Evolutionary conservation across 768 basidiomycete species (phyloP).

Genomic region (Phaffia tasmanica): DNA sequence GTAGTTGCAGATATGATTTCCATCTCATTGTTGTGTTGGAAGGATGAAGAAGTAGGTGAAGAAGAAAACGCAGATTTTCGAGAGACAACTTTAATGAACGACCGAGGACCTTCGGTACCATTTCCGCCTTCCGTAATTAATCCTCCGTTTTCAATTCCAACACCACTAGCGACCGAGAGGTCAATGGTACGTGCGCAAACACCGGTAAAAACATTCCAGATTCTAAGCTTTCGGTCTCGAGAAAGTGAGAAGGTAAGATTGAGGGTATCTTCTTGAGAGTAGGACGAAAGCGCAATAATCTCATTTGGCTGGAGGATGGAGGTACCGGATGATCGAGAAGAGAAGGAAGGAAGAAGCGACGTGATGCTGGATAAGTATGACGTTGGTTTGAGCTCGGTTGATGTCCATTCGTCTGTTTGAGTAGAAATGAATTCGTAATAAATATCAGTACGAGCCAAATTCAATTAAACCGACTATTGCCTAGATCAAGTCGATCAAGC

Average conservation of each 20-base stretch:
- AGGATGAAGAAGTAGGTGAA: slow-evolving; percentile 42
- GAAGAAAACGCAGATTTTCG: slow-evolving; percentile 55
- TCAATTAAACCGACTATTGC: slow-evolving; percentile 16
- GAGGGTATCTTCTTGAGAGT: slow-evolving; percentile 65
- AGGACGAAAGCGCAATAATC: slow-evolving; percentile 59
- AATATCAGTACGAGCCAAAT: slow-evolving; percentile 7
- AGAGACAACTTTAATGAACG: background rate
- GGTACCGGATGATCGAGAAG: slow-evolving; percentile 42
- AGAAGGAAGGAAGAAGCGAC: slow-evolving; percentile 26
- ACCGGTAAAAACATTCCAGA: slow-evolving; percentile 52
- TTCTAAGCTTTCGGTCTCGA: slow-evolving; percentile 67
- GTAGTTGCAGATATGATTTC: no score
- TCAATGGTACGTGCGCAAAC: slow-evolving; percentile 40
- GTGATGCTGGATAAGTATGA: slow-evolving; percentile 23
- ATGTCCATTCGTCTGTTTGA: slow-evolving; percentile 15
- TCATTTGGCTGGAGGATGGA: slow-evolving; percentile 44
- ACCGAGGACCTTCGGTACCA: background rate
- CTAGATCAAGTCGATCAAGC: slow-evolving; percentile 1
- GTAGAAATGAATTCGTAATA: background rate
- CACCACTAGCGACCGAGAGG: slow-evolving; percentile 24
- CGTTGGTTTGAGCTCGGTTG: slow-evolving; percentile 19
- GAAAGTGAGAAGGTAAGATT: slow-evolving; percentile 73
- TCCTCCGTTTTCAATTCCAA: no score
- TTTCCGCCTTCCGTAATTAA: background rate
- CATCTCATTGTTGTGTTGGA: no score